These are phyloP conservation scores for Penicillium sp. DNA, from an alignment of 2,329 filamentous ascomycete species.

Conservation along the genomic window DNA sequence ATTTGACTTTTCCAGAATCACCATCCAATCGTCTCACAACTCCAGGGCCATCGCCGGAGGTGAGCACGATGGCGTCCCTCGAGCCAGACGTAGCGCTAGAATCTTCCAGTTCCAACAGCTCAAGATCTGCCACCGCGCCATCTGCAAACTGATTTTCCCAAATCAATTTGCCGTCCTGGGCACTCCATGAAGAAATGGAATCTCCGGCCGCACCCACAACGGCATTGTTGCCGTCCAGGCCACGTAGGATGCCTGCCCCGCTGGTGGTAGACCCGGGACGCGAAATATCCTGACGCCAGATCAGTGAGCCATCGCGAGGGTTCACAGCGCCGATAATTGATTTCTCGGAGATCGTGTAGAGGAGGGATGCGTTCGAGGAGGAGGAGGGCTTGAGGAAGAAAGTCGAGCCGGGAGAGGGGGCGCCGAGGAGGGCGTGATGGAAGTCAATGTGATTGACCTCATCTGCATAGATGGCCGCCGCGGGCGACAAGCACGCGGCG, in stretches of 20 bases:
- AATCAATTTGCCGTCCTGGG: conserved; percentile 72
- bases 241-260: conserved; percentile 56
- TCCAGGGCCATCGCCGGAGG: conserved; percentile 54
- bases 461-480: conserved; percentile 77
- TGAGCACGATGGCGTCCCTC: conserved; percentile 69
- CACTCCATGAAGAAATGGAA: conserved; percentile 78
- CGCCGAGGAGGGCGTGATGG: conserved; percentile 84
- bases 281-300: conserved; percentile 82
- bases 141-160: conserved; percentile 69
- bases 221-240: conserved; percentile 77
- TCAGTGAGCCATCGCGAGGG: conserved; percentile 76
- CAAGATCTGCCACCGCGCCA: conserved; percentile 53
- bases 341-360: conserved; percentile 88
- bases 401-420: conserved; percentile 78
- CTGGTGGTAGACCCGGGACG: conserved; percentile 37
- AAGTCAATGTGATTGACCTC: conserved; percentile 92
- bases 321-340: conserved; percentile 85
- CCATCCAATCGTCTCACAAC: conserved; percentile 72
- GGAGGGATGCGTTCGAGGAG: conserved; percentile 79
- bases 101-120: conserved; percentile 73
- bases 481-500: conserved; percentile 51
- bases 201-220: conserved; percentile 72
- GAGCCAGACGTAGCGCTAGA: conserved; percentile 46
- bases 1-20: conserved; percentile 69
- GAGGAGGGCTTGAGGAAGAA: conserved; percentile 90